Evolutionary conservation across 2,329 filamentous ascomycete genomes (phyloP), one percentile per base, ranked within the genome.

Genomic region (Aspergillus sp.): DNA sequence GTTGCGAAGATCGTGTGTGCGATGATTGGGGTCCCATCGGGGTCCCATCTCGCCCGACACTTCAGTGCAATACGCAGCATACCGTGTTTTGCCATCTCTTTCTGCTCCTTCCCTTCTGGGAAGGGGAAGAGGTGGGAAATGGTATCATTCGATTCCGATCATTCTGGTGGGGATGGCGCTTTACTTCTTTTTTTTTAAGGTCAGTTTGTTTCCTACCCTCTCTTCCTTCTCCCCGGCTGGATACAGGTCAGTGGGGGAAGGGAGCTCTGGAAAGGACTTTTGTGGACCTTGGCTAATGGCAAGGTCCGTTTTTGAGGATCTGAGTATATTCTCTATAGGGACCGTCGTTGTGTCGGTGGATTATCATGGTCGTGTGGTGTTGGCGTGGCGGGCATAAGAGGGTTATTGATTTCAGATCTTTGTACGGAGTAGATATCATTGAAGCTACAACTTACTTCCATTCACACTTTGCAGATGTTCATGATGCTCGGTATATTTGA

Each of bases 61-160:
- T 89, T 88, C 77, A 93, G 88, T 91, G 85, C 88, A 88, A 93
- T 93, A 88, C 85, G 86, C 86, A 80, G 87, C 87, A 81, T 90
- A 75, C 76, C 72, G 64, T 67, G 49, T 55, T 64, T 66, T 63
- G 64, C 61, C 61, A 62, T 62, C 63, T 33, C 48, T 44, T 51
- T 51, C 47, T 42, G 45, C 65, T 61, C 61, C 62, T 62, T 63
- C 34, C 48, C 44, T 51, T 51, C 47, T 42, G 45, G 48, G 36
- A 30, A 46, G 48, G 53, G 61, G 61, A 44, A 48, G 36, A 30
- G 47, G 48, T 53, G 61, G 61, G 67, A 65, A 56, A 57, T 68
- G 64, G 73, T 77, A 83, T 82, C 76, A 88, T 87, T 88, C 85
- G 84, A 90, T 89, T 89, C 86, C 83, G 85, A 88, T 90, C 83